These are phyloP conservation scores for Hansenula lynferdii DNA, from an alignment of 1,139 yeast species.

Conservation along the genomic window DNA sequence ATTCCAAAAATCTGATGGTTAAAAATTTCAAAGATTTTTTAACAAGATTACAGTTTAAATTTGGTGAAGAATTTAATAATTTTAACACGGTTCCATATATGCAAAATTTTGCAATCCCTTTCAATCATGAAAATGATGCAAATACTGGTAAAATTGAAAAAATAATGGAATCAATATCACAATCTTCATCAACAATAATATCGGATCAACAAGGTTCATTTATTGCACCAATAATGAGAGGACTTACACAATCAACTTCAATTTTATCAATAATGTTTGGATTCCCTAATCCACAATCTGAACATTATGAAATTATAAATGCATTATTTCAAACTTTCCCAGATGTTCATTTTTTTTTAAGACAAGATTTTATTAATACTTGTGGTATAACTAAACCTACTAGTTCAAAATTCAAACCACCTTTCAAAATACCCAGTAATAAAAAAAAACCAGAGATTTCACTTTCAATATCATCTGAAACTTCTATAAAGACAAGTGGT, in stretches of 20 bases:
- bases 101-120: constrained; percentile 31
- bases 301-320: constrained; percentile 59
- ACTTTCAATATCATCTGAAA: constrained; percentile 67
- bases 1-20: constrained; percentile 56
- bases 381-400: constrained; percentile 23
- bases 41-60: constrained; percentile 28
- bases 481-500: constrained; percentile 66
- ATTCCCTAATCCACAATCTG: constrained; percentile 65
- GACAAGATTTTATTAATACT: constrained; percentile 58
- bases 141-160: constrained; percentile 43
- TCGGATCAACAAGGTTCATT: constrained; percentile 86
- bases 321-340: constrained; percentile 63
- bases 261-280: constrained; percentile 83
- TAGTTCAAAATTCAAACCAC: constrained; percentile 51
- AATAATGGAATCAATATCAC: constrained; percentile 43
- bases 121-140: constrained; percentile 31
- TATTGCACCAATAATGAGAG: constrained; percentile 84
- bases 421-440: constrained; percentile 64
- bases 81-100: constrained; percentile 33
- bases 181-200: constrained; percentile 29
- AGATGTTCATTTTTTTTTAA: constrained; percentile 73
- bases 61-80: constrained; percentile 6
- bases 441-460: constrained; percentile 72
- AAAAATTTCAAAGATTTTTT: constrained; percentile 55
- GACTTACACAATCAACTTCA: constrained; percentile 45